These are phyloP conservation scores for Phytopythium boreale DNA, from an alignment of 352 stramenopile genomes.

Conservation along the genomic window DNA sequence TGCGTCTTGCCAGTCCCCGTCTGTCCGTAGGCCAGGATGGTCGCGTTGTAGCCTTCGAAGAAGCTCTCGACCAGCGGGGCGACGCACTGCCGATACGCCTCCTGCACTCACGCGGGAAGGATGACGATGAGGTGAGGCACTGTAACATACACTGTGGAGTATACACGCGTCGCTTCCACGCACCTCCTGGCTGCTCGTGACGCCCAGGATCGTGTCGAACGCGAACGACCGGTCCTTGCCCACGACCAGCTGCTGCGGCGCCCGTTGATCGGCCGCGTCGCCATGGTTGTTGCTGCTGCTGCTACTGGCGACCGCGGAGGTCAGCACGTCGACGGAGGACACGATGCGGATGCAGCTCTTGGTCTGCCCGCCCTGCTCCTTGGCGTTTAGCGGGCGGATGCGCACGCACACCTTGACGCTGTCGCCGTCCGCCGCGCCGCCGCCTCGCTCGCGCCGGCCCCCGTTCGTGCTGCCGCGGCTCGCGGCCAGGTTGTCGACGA, in stretches of 20 bases:
- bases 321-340: slow-evolving; percentile 44
- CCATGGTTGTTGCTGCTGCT: slow-evolving; percentile 12
- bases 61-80: slow-evolving; percentile 71
- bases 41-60: slow-evolving; percentile 82
- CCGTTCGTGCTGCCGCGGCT: slow-evolving; percentile 1
- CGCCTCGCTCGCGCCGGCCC: slow-evolving; percentile 16
- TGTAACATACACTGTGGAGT: neutral
- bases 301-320: slow-evolving; percentile 13
- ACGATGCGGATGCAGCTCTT: slow-evolving; percentile 76
- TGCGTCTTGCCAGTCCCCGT: slow-evolving; percentile 94
- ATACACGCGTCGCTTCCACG: neutral
- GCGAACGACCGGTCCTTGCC: slow-evolving; percentile 86
- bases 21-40: slow-evolving; percentile 81
- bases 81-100: slow-evolving; percentile 73
- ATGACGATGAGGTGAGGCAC: neutral
- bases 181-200: slow-evolving; percentile 67
- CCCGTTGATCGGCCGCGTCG: neutral
- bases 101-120: slow-evolving; percentile 12
- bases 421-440: slow-evolving; percentile 27
- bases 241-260: slow-evolving; percentile 70
- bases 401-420: slow-evolving; percentile 75
- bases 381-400: slow-evolving; percentile 59
- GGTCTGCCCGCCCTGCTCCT: slow-evolving; percentile 63
- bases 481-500: neutral
- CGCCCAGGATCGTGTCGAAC: slow-evolving; percentile 86